Evolutionary conservation across 495 filamentous ascomycete species (phyloP).

Genomic region (Penicillium samsonianum): DNA sequence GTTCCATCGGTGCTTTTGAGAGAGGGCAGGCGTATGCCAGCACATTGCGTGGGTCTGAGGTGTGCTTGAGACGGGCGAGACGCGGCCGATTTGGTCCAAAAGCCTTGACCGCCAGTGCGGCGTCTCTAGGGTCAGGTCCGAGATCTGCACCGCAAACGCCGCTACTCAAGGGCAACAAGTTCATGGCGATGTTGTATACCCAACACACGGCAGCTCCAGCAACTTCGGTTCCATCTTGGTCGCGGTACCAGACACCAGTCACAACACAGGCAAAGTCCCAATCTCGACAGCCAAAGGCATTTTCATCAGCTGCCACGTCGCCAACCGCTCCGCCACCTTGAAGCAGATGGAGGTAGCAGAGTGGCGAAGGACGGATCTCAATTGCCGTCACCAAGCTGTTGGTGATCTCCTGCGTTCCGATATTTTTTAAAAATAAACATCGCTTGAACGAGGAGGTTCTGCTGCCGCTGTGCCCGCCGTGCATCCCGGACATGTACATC

Average conservation of each 20-base stretch:
- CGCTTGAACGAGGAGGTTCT: constrained; percentile 68
- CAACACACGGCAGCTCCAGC: constrained; percentile 48
- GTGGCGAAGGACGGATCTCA: constrained; percentile 51
- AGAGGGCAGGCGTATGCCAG: constrained; percentile 59
- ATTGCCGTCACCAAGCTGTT: constrained; percentile 48
- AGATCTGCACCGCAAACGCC: constrained; percentile 64
- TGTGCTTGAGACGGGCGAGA: constrained; percentile 55
- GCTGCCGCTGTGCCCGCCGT: constrained; percentile 57
- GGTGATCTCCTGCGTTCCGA: constrained; percentile 43
- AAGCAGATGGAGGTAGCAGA: constrained; percentile 64
- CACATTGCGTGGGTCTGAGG: constrained; percentile 53
- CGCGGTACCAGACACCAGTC: constrained; percentile 62
- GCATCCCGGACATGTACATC: constrained; percentile 63
- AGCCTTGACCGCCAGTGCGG: constrained; percentile 50
- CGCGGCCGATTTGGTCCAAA: constrained; percentile 57
- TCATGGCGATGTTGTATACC: constrained; percentile 55
- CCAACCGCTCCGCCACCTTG: constrained; percentile 58
- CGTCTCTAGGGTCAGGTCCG: constrained; percentile 62
- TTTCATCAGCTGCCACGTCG: constrained; percentile 48
- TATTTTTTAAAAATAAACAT: constrained; percentile 59
- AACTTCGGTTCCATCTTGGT: constrained; percentile 52
- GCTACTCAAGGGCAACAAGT: constrained; percentile 51
- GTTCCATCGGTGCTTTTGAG: constrained; percentile 37
- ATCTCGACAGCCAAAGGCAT: constrained; percentile 64
- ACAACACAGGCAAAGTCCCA: constrained; percentile 67